Conservation (phyloP, 2,329 filamentous ascomycete genomes). For the Claviceps sp. region DNA sequence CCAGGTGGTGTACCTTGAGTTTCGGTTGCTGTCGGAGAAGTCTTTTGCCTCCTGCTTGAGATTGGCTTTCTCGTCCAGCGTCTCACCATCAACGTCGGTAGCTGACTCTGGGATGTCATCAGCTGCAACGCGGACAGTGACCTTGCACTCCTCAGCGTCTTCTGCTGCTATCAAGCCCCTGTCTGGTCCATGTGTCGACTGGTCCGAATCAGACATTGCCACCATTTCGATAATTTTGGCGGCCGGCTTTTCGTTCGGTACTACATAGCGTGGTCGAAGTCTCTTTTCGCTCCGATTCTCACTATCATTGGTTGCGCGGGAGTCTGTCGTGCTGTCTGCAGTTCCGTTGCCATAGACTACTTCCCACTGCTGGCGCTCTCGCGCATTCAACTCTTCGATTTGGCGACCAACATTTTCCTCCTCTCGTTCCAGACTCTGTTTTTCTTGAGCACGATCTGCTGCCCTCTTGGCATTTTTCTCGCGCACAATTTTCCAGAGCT, state of each 20-base stretch:
- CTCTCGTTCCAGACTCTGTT: constrained; percentile 43
- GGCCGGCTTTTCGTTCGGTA: constrained; percentile 23
- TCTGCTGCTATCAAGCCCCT: constrained; percentile 27
- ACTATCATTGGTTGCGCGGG: constrained; percentile 37
- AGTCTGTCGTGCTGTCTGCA: constrained; percentile 18
- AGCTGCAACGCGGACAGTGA: constrained; percentile 39
- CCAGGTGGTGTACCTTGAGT: constrained; percentile 11
- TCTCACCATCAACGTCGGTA: constrained; percentile 11
- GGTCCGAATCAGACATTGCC: constrained; percentile 27
- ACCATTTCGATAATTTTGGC: constrained; percentile 41
- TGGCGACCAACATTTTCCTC: constrained; percentile 59
- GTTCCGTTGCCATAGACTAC: constrained; percentile 54
- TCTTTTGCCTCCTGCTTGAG: constrained; percentile 10
- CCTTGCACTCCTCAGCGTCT: constrained; percentile 27
- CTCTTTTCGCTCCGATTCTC: constrained; percentile 35
- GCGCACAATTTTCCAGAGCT: constrained; percentile 71
- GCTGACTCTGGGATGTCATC: constrained; percentile 29
- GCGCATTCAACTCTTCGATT: constrained; percentile 46
- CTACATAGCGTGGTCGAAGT: constrained; percentile 19
- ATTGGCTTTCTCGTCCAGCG: constrained; percentile 17
- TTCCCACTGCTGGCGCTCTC: constrained; percentile 62
- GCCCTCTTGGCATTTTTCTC: constrained; percentile 42
- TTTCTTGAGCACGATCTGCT: constrained; percentile 33
- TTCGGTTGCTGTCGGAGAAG: constrained; percentile 9
- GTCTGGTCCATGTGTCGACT: constrained; percentile 16